Percentiles rank a stretch among this genome's conserved stretches.
These are phyloP conservation scores for Trametes sp. DNA, from an alignment of 1,284 basidiomycete species.

Conservation along the genomic window DNA sequence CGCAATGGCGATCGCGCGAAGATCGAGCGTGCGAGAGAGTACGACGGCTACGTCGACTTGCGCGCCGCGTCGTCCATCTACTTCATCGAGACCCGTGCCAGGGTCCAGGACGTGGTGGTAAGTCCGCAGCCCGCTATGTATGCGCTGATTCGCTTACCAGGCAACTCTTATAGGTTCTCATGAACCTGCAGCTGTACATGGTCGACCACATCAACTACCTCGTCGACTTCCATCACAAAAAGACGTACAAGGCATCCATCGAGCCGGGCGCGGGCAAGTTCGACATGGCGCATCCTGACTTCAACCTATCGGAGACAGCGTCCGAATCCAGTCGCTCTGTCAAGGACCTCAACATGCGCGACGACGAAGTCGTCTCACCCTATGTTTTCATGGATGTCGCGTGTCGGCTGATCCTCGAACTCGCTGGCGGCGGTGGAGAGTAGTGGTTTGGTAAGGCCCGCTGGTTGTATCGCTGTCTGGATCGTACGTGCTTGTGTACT, in stretches of 20 bases:
- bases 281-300: constrained; percentile 66
- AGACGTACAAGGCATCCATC: constrained; percentile 78
- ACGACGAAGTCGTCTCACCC: constrained; percentile 87
- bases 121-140: constrained; percentile 40
- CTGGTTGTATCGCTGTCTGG: constrained; percentile 14
- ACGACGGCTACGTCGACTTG: constrained; percentile 73
- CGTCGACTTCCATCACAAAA: constrained; percentile 98
- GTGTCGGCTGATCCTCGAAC: constrained; percentile 80
- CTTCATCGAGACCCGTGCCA: constrained; percentile 93
- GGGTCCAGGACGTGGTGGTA: constrained; percentile 91
- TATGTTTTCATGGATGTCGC: constrained; percentile 98
- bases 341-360: constrained; percentile 57
- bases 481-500: constrained; percentile 32
- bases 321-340: constrained; percentile 57
- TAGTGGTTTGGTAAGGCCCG: constrained; percentile 19
- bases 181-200: constrained; percentile 97
- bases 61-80: constrained; percentile 81
- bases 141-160: neutral
- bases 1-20: constrained; percentile 46
- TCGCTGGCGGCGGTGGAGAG: constrained; percentile 73
- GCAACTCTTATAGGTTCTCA: constrained; percentile 71
- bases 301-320: constrained; percentile 54
- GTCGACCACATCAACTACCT: constrained; percentile 97
- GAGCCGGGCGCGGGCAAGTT: constrained; percentile 72
- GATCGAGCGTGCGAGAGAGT: constrained; percentile 68